Evolutionary conservation across 805 yeast genomes (phyloP), one percentile per base, ranked within the genome.

Genomic region (Suhomyces xylopsoci): DNA sequence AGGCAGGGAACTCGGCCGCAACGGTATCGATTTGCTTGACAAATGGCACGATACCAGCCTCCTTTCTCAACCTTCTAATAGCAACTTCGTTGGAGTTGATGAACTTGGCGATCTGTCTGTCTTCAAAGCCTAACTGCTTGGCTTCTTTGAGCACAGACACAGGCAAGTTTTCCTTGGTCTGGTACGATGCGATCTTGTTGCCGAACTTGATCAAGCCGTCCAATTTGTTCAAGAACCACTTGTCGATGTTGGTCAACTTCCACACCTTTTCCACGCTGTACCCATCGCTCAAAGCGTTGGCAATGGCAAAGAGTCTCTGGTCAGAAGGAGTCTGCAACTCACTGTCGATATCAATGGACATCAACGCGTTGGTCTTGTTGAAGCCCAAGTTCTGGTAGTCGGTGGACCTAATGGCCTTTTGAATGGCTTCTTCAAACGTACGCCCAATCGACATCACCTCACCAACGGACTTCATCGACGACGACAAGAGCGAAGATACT

Each of bases 1-100:
- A 81, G 47, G 97, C 97, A 49, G 99, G 99, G 83, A 93, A 94
- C 75, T 93, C 99, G 49, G 99, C 98, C 49, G 99, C 99, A 61
- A 93, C 96, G 26, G 99, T 93, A 78, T 93, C 99, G 65, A 93
- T 94, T 73, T 92, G 97, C 73, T 93, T 93, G 56, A 91, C 97
- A 68, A 88, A 89, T 61, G 99, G 99, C 55, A 85, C 76, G 58
- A 93, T 82, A 51, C 96, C 96, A 52, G 83, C 83, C 63, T 90
- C 96, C 64, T 87, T 84, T 77, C 99, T 86, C 65, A 87, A 74
- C 70, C 93, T 82, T 74, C 99, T 85, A 58, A 94, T 84, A 52
- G 96, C 96, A 54, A 92, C 88, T 76, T 94, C 99, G 68, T 90
- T 91, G 45, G 97, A 88, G 66, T 83, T 85, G 65, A 89, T 77